These are phyloP conservation scores for Cercospora zeae-maydis DNA, from an alignment of 2,329 filamentous ascomycete genomes.

Conservation along the genomic window DNA sequence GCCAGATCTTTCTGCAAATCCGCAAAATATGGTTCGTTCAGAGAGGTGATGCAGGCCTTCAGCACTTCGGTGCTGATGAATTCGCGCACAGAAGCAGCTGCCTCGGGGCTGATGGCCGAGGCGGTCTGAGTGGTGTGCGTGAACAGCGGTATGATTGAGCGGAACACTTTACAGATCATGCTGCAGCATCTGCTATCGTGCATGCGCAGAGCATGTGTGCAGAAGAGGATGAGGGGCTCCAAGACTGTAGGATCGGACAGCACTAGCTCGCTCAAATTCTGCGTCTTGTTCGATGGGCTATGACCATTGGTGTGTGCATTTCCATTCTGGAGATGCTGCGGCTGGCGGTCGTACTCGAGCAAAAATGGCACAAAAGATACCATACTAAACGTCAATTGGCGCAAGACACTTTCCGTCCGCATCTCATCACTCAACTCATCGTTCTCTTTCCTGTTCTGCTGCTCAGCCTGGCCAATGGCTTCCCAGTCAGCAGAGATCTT, in stretches of 20 bases:
- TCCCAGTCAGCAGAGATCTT: conserved; percentile 90
- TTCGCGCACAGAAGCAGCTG: conserved; percentile 68
- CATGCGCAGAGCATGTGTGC: conserved; percentile 84
- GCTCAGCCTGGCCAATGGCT: conserved; percentile 58
- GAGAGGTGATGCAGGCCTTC: conserved; percentile 80
- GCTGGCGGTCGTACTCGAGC: conserved; percentile 63
- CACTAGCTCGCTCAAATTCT: conserved; percentile 74
- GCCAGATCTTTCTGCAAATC: conserved; percentile 93
- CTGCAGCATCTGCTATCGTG: conserved; percentile 84
- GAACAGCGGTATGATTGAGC: conserved; percentile 80
- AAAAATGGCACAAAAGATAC: conserved; percentile 89
- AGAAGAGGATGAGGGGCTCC: conserved; percentile 86
- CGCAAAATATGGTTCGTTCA: conserved; percentile 95
- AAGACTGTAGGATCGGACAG: conserved; percentile 73
- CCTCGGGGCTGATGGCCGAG: conserved; percentile 29
- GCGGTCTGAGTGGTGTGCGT: conserved; percentile 34
- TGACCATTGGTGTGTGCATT: conserved; percentile 15
- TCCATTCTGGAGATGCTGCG: conserved; percentile 12
- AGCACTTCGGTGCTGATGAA: conserved; percentile 88
- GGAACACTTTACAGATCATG: conserved; percentile 80
- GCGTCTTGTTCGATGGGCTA: conserved; percentile 39
- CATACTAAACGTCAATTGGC: conserved; percentile 87
- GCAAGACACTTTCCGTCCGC: conserved; percentile 93
- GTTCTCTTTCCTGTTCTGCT: conserved; percentile 61
- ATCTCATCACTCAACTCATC: conserved; percentile 86